These are phyloP conservation scores for Camellia oleifera DNA, from an alignment of 179 eudicot genomes.

Conservation along the genomic window DNA sequence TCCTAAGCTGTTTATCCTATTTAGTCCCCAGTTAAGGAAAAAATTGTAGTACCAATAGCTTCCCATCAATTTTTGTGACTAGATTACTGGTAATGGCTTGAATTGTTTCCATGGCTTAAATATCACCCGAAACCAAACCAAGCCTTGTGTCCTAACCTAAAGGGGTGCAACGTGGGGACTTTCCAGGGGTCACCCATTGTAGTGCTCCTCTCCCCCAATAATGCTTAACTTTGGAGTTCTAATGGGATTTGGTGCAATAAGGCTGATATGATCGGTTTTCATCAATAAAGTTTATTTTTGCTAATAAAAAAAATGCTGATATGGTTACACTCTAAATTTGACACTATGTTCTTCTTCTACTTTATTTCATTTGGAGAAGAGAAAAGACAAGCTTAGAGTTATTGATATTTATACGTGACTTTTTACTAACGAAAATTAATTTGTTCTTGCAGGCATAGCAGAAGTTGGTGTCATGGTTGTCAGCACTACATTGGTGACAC, in stretches of 20 bases:
- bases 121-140: no score
- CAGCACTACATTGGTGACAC: constrained; percentile 82
- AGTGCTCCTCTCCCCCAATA: no score
- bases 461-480: constrained; percentile 96
- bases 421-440: background rate
- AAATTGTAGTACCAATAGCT: background rate
- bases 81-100: background rate
- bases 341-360: background rate
- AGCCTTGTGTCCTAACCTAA: no score
- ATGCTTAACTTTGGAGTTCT: no score
- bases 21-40: background rate
- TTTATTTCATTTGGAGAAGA: background rate
- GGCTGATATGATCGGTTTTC: no score
- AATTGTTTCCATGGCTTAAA: background rate
- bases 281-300: no score
- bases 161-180: background rate
- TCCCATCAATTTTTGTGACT: background rate
- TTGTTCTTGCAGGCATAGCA: constrained; percentile 68
- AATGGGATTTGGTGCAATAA: no score
- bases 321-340: no score
- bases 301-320: no score
- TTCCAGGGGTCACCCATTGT: no score
- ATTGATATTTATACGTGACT: background rate
- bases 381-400: background rate
- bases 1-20: background rate